A percentile compares a stretch with the other conserved stretches of the same genome.
These are phyloP conservation scores for Aspergillus chevalieri DNA, from an alignment of 2,329 filamentous ascomycete genomes.

Conservation along the genomic window DNA sequence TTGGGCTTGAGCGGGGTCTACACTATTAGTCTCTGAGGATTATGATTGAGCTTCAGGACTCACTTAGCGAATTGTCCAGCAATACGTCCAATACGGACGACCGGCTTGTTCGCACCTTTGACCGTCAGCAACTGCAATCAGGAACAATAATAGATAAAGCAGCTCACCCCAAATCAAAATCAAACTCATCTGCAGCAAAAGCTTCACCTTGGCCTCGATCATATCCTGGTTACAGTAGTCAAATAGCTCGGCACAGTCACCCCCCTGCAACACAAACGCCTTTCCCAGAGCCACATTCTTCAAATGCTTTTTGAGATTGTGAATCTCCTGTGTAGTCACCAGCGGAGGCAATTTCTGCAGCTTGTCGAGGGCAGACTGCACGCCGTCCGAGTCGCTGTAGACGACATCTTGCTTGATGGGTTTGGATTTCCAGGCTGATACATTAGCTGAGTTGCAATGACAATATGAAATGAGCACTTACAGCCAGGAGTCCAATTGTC, in stretches of 20 bases:
- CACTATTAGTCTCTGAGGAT: not conserved
- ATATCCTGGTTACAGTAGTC: slow-evolving; percentile 86
- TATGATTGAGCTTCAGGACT: not conserved
- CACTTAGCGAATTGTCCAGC: slow-evolving; percentile 93
- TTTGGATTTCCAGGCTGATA: slow-evolving; percentile 17
- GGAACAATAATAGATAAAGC: slow-evolving; percentile 22
- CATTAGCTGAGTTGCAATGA: not conserved
- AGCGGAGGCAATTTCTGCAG: slow-evolving; percentile 42
- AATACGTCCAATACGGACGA: slow-evolving; percentile 92
- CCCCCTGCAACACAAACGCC: slow-evolving; percentile 90
- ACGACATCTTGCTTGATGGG: slow-evolving; percentile 22
- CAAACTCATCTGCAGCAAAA: slow-evolving; percentile 93
- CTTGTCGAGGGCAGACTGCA: slow-evolving; percentile 36
- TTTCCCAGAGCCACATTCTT: slow-evolving; percentile 83
- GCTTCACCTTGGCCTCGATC: slow-evolving; percentile 94
- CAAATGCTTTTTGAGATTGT: slow-evolving; percentile 68
- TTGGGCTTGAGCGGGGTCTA: slow-evolving; percentile 75
- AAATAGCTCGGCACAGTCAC: slow-evolving; percentile 95
- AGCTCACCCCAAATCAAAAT: slow-evolving; percentile 78
- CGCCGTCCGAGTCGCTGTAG: slow-evolving; percentile 38
- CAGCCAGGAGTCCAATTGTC: slow-evolving; percentile 13
- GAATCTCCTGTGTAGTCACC: slow-evolving; percentile 54
- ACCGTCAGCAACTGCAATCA: slow-evolving; percentile 4
- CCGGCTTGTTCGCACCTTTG: slow-evolving; percentile 59
- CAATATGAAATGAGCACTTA: slow-evolving; percentile 2